Evolutionary conservation across 768 basidiomycete species (phyloP).

Genomic region (Leccinellum albellum): DNA sequence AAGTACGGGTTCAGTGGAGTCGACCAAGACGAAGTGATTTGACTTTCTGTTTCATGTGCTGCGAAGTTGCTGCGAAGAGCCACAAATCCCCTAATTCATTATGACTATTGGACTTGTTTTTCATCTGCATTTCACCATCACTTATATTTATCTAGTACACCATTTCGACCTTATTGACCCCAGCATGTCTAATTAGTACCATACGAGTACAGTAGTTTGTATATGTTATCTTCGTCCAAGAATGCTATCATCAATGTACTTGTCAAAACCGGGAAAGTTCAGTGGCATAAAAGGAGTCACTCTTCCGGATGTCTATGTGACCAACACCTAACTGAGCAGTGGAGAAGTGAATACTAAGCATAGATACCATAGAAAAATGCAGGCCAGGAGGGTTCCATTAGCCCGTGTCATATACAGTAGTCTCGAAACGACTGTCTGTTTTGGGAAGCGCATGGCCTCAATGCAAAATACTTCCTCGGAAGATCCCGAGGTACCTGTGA

Average conservation of each 20-base stretch:
- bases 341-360: too few relatives aligned
- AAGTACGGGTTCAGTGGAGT: background rate
- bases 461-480: too few relatives aligned
- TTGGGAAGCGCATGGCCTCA: too few relatives aligned
- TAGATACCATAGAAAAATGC: too few relatives aligned
- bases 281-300: too few relatives aligned
- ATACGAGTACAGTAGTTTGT: background rate
- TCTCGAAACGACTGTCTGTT: too few relatives aligned
- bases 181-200: background rate
- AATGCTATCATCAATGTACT: background rate
- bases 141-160: background rate
- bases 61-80: background rate
- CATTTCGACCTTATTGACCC: background rate
- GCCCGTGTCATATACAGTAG: too few relatives aligned
- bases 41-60: background rate
- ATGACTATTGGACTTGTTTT: background rate
- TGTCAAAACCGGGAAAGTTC: too few relatives aligned
- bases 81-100: background rate
- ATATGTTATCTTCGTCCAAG: background rate
- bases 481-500: too few relatives aligned
- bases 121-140: background rate
- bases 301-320: too few relatives aligned
- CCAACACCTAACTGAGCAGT: too few relatives aligned
- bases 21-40: conserved; percentile 17
- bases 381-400: too few relatives aligned